phyloP scores from a whole-genome alignment of 1,139 yeast genomes.

The Debaryomyces robertsiae region DNA sequence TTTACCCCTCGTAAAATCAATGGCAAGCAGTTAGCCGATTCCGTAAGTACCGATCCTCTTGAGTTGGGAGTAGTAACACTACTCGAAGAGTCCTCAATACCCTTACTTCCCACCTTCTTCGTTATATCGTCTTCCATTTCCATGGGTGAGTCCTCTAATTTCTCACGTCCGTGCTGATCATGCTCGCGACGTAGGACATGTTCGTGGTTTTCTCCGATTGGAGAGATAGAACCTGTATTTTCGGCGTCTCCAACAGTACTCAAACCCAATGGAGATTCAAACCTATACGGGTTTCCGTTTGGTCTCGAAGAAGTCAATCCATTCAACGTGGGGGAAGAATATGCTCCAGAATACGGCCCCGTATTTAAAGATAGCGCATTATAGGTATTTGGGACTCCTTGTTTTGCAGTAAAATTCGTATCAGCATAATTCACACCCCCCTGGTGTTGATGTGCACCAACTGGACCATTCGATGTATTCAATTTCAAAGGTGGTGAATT shows the following conservation, averaged over 20 bases:
- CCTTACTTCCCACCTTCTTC: background rate
- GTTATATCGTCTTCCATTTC: slow-evolving; percentile 1
- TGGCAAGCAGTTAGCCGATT: slow-evolving; percentile 60
- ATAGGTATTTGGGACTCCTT: slow-evolving; percentile 1
- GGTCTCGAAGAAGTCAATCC: slow-evolving; percentile 16
- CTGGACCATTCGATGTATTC: slow-evolving; percentile 27
- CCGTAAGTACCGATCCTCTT: slow-evolving; percentile 23
- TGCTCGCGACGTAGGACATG: slow-evolving; percentile 9
- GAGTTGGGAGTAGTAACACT: slow-evolving; percentile 5
- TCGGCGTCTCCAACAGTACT: slow-evolving; percentile 21
- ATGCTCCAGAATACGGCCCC: slow-evolving; percentile 20
- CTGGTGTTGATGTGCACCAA: slow-evolving; percentile 7
- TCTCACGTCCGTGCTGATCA: slow-evolving; percentile 13
- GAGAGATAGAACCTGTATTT: slow-evolving; percentile 22
- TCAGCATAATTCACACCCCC: background rate
- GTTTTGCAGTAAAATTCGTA: background rate
- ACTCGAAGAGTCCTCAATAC: slow-evolving; percentile 1
- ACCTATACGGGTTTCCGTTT: slow-evolving; percentile 17
- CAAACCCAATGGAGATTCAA: slow-evolving; percentile 31
- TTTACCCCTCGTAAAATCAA: slow-evolving; percentile 65
- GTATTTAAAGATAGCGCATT: slow-evolving; percentile 14
- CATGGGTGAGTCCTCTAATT: slow-evolving; percentile 3
- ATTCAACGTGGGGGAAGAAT: slow-evolving; percentile 29
- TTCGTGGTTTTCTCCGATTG: slow-evolving; percentile 22
- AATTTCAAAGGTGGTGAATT: slow-evolving; percentile 34